These are phyloP conservation scores for Erysimum cheiranthoides DNA, from an alignment of 345 rosid species.

Conservation along the genomic window DNA sequence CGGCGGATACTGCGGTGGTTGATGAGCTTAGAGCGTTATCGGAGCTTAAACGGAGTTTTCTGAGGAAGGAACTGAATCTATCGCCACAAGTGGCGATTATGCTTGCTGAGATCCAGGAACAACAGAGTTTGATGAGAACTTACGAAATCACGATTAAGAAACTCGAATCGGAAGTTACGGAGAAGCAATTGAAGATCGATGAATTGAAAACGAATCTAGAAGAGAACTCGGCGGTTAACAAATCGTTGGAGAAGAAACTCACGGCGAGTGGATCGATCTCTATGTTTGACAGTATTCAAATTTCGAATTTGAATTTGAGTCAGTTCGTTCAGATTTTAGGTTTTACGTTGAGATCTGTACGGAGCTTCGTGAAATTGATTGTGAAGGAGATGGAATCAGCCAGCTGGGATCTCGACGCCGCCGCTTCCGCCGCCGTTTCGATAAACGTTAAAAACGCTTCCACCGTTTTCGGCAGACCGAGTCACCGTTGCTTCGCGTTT, in stretches of 20 bases:
- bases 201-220: slow-evolving; percentile 50
- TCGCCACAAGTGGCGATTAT: slow-evolving; percentile 87
- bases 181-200: slow-evolving; percentile 52
- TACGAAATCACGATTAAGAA: slow-evolving; percentile 82
- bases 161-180: slow-evolving; percentile 57
- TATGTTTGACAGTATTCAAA: slow-evolving; percentile 55
- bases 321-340: slow-evolving; percentile 67
- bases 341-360: slow-evolving; percentile 60
- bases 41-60: slow-evolving; percentile 70
- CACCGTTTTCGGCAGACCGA: slow-evolving; percentile 49
- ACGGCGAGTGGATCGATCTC: slow-evolving; percentile 69
- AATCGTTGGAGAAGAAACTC: slow-evolving; percentile 65
- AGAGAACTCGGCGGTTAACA: slow-evolving; percentile 51
- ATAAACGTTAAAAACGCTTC: slow-evolving; percentile 11
- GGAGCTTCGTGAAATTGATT: slow-evolving; percentile 69
- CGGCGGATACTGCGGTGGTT: slow-evolving; percentile 83
- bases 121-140: slow-evolving; percentile 88
- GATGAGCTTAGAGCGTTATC: slow-evolving; percentile 78
- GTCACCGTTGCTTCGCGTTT: slow-evolving; percentile 65
- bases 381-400: slow-evolving; percentile 83
- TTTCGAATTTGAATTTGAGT: slow-evolving; percentile 50
- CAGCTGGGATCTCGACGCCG: slow-evolving; percentile 81
- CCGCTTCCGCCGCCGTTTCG: slow-evolving; percentile 65
- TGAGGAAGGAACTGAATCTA: slow-evolving; percentile 71
- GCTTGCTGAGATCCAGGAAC: slow-evolving; percentile 96